Base-by-base conservation (phyloP, 2,329 filamentous ascomycete species). In the Epichloe baconii region DNA sequence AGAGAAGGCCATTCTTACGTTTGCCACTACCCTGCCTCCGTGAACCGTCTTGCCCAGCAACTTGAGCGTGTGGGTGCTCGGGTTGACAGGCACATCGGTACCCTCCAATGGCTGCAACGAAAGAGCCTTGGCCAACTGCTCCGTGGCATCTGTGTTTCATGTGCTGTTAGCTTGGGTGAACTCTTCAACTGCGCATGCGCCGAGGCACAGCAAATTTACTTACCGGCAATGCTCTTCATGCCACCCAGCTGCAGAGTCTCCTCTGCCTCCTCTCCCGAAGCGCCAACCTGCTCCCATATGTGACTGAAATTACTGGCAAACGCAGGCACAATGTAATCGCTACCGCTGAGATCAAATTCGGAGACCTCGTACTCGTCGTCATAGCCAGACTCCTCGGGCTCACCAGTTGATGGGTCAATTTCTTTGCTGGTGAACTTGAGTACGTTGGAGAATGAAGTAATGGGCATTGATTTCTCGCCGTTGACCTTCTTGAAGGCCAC, bases 341-440 rank as follows among this genome's bases (percentile, higher is more conserved):
- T 89, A 53, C 91, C 93, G 17, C 82, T 79, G 54, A 98, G 80
- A 55, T 96, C 90, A 54, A 97, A 82, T 64, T 96, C 89, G 55
- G 93, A 88, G 54, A 97, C 86, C 71, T 96, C 88, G 65, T 98
- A 98, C 71, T 98, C 93, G 63, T 98, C 93, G 49, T 97, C 91
- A 67, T 97, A 97, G 44, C 93, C 93, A 45, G 73, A 78, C 15
- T 95, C 89, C 67, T 98, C 93, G 0, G 91, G 87, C 69, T 96
- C 89, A 57, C 82, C 81, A n/a, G 88, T 95, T 26, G 86, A 86
- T 5, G 93, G 93, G 62, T 98, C 93, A 58, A 98, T 93, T 70
- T 98, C 93, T 72, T 96, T 97, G 74, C 85, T 93, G 17, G 89
- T 96, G 67, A 98, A 98, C 70, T 93, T 96, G 64, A 98, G 84